These are phyloP conservation scores for Phaeosphaeriaceae sp. DNA, from an alignment of 2,329 filamentous ascomycete genomes.

Conservation along the genomic window DNA sequence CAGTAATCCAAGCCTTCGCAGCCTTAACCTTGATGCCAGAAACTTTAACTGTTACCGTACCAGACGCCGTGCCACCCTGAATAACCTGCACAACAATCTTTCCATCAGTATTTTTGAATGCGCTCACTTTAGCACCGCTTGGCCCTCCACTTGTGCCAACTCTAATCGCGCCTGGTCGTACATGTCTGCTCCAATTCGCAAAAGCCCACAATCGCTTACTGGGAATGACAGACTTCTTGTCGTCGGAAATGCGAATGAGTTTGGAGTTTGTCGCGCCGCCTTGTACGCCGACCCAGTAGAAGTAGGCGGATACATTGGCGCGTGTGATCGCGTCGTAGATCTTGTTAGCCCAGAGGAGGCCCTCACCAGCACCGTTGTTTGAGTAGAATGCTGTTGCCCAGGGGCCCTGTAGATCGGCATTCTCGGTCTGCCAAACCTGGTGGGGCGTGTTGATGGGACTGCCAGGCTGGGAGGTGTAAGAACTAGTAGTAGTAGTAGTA, in stretches of 20 bases:
- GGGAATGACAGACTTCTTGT: constrained; percentile 42
- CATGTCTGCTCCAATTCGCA: constrained; percentile 49
- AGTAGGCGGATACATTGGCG: constrained; percentile 58
- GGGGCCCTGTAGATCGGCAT: constrained; percentile 53
- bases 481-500: constrained; percentile 14
- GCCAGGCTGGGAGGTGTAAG: constrained; percentile 26
- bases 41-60: constrained; percentile 30
- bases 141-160: constrained; percentile 42
- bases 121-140: constrained; percentile 37
- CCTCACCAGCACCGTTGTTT: constrained; percentile 57
- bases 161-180: constrained; percentile 48
- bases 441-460: constrained; percentile 43
- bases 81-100: constrained; percentile 46
- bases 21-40: constrained; percentile 31
- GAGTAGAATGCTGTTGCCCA: constrained; percentile 54
- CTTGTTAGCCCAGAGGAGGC: constrained; percentile 62
- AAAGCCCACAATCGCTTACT: constrained; percentile 51
- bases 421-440: constrained; percentile 62
- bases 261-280: constrained; percentile 47
- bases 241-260: constrained; percentile 43
- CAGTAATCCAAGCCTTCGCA: constrained; percentile 48
- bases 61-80: constrained; percentile 32
- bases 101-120: constrained; percentile 45
- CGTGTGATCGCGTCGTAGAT: constrained; percentile 58
- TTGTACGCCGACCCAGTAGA: constrained; percentile 61